Conservation (phyloP, 805 yeast species). For the Pichia thaimueangensis region DNA sequence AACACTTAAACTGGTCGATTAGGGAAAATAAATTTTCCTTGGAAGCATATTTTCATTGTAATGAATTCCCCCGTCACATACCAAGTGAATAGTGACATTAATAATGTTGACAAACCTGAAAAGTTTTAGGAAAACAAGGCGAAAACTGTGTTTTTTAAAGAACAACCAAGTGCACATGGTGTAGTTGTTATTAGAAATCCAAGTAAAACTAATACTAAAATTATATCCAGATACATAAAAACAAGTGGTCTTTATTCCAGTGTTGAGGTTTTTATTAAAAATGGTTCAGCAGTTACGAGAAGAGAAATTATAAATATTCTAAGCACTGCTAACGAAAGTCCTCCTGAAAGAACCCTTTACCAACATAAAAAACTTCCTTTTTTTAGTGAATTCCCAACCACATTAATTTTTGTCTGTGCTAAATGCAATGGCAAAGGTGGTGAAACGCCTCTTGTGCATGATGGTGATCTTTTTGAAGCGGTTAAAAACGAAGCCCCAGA, state of each 20-base stretch:
- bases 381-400: constrained; percentile 26
- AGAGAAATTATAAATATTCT: constrained; percentile 22
- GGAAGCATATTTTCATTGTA: constrained; percentile 31
- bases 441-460: constrained; percentile 31
- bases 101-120: not conserved
- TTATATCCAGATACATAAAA: constrained; percentile 18
- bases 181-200: constrained; percentile 26
- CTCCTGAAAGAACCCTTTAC: constrained; percentile 18
- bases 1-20: not conserved
- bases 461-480: constrained; percentile 26
- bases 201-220: constrained; percentile 20
- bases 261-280: constrained; percentile 23
- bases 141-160: not conserved
- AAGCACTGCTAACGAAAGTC: constrained; percentile 31
- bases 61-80: constrained; percentile 37
- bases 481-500: constrained; percentile 20
- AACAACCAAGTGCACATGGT: constrained; percentile 21
- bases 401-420: constrained; percentile 22
- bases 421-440: constrained; percentile 26
- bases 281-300: constrained; percentile 27
- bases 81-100: constrained; percentile 40
- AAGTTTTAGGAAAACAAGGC: not conserved
- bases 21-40: not conserved
- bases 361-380: constrained; percentile 33
- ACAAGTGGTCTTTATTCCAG: constrained; percentile 23